Evolutionary conservation across 306 rosid genomes (phyloP).

Genomic region (Senna tora): DNA sequence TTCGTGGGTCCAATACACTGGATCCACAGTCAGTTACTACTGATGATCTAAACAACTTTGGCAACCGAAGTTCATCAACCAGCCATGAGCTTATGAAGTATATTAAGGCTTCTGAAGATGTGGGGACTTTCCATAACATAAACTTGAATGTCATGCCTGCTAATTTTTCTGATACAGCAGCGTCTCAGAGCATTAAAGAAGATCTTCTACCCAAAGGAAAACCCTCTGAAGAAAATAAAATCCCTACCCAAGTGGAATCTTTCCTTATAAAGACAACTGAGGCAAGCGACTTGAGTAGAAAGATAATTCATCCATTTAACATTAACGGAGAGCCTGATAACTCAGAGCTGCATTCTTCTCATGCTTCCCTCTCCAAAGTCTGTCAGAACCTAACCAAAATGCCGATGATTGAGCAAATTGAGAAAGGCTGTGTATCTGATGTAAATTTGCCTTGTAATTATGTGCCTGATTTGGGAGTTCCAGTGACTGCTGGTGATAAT

Average conservation of each 20-base stretch:
- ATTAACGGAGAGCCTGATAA: constrained; percentile 29
- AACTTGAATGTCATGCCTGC: constrained; percentile 57
- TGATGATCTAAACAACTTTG: constrained; percentile 27
- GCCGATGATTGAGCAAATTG: constrained; percentile 36
- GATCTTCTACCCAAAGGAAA: constrained; percentile 32
- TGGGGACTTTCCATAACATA: constrained; percentile 35
- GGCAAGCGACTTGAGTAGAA: constrained; percentile 23
- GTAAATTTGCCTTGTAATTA: constrained; percentile 36
- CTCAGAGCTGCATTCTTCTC: constrained; percentile 36
- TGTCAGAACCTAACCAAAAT: constrained; percentile 33
- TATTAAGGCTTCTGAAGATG: constrained; percentile 34
- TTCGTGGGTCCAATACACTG: constrained; percentile 35
- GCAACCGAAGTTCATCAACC: constrained; percentile 28
- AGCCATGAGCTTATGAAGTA: constrained; percentile 37
- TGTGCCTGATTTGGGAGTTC: constrained; percentile 32
- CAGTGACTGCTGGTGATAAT: constrained; percentile 34
- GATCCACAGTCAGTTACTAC: constrained; percentile 32
- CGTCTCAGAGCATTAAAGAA: constrained; percentile 35
- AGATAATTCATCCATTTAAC: constrained; percentile 31
- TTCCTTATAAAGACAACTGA: constrained; percentile 19
- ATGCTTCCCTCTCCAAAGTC: constrained; percentile 29
- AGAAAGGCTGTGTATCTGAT: constrained; percentile 35
- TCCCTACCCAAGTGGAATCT: constrained; percentile 36
- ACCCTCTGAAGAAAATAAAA: constrained; percentile 34
- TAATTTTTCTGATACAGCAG: constrained; percentile 37